These are phyloP conservation scores for Cercospora beticola DNA, from an alignment of 2,329 filamentous ascomycete species.

Conservation along the genomic window DNA sequence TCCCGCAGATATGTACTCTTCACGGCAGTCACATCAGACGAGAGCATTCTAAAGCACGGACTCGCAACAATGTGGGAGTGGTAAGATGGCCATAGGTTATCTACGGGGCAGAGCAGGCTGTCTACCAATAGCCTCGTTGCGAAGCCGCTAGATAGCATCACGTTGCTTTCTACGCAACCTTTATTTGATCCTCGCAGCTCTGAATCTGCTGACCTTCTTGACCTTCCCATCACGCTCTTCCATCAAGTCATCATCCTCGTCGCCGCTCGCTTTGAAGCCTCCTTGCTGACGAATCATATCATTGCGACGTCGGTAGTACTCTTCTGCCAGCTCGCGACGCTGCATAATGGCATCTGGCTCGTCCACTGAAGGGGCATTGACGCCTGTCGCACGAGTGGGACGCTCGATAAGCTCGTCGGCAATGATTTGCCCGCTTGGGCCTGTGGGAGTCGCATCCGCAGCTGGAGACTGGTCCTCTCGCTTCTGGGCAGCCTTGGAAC, in stretches of 20 bases:
- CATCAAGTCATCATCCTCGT: slow-evolving; percentile 63
- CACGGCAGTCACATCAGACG: not conserved
- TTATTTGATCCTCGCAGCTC: slow-evolving; percentile 37
- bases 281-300: slow-evolving; percentile 79
- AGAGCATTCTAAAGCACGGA: not conserved
- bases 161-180: not conserved
- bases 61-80: not conserved
- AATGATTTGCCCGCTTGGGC: slow-evolving; percentile 31
- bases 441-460: slow-evolving; percentile 13
- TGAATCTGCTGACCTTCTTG: slow-evolving; percentile 43
- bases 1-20: not conserved
- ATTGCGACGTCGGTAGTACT: slow-evolving; percentile 82
- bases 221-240: slow-evolving; percentile 39
- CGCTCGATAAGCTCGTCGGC: slow-evolving; percentile 59
- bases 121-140: not conserved
- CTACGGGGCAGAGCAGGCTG: not conserved
- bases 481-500: not conserved
- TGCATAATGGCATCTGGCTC: slow-evolving; percentile 64
- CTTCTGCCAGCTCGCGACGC: slow-evolving; percentile 73
- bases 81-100: not conserved
- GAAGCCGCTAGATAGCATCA: not conserved
- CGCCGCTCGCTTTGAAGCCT: slow-evolving; percentile 64
- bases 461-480: not conserved
- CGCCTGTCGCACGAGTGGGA: slow-evolving; percentile 11
- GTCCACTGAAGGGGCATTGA: slow-evolving; percentile 40